A percentile compares a stretch with the other conserved stretches of the same genome.
Conservation (phyloP, 441 rosid genomes). For the Dalechampia spathulata region DNA sequence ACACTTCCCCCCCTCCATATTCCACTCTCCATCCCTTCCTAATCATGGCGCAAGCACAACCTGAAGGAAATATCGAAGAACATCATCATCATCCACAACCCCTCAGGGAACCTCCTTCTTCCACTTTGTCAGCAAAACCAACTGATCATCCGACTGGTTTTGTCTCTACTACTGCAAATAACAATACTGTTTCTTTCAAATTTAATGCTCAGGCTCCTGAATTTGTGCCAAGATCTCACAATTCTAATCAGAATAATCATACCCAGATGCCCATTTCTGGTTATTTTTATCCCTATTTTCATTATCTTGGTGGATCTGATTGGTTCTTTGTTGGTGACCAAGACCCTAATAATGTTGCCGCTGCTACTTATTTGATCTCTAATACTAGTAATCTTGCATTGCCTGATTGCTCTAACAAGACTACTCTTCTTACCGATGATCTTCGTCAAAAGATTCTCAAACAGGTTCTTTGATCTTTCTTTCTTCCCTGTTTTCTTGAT, state of each 20-base stretch:
- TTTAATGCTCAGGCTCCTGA: constrained; percentile 92
- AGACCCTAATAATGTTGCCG: constrained; percentile 28
- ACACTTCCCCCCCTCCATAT: too few relatives aligned
- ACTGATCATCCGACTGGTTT: neutral
- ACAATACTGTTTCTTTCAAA: constrained; percentile 38
- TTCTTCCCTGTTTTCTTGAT: neutral
- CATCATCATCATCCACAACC: constrained; percentile 10
- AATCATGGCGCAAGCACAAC: constrained; percentile 55
- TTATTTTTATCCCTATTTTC: constrained; percentile 54
- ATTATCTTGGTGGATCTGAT: constrained; percentile 61
- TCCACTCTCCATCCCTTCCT: too few relatives aligned
- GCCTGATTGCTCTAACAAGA: constrained; percentile 42
- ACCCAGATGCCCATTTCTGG: constrained; percentile 54
- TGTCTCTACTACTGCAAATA: neutral
- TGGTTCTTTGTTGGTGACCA: constrained; percentile 69
- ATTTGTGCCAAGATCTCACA: constrained; percentile 63
- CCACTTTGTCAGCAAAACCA: constrained; percentile 1
- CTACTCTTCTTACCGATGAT: constrained; percentile 45
- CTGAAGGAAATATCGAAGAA: constrained; percentile 31
- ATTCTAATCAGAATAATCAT: neutral
- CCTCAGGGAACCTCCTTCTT: too few relatives aligned
- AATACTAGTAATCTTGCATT: constrained; percentile 32
- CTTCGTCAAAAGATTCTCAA: constrained; percentile 77
- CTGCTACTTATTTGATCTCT: constrained; percentile 36
- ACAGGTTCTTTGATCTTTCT: constrained; percentile 40